These are phyloP conservation scores for Helianthus annuus DNA, from an alignment of 129 eudicot genomes.

Conservation along the genomic window DNA sequence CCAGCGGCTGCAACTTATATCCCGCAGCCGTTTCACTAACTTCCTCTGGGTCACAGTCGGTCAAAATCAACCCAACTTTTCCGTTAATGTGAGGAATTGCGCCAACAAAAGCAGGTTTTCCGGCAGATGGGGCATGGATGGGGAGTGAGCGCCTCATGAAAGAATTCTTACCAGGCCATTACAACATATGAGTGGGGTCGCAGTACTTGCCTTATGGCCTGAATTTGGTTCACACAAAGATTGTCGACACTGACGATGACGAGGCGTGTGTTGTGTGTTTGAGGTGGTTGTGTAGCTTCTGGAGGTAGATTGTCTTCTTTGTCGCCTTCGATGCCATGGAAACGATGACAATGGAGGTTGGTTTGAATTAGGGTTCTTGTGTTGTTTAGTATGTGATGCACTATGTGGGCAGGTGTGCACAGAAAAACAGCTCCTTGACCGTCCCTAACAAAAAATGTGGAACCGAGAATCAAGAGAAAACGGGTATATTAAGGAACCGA, in stretches of 20 bases:
- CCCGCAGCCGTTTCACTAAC: slow-evolving; percentile 50
- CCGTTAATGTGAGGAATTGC: slow-evolving; percentile 48
- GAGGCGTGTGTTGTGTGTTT: slow-evolving; percentile 40
- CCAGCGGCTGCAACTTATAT: slow-evolving; percentile 43
- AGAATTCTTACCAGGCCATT: slow-evolving; percentile 67
- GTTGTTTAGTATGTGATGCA: not conserved
- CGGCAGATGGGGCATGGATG: slow-evolving; percentile 49
- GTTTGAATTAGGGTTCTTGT: not conserved
- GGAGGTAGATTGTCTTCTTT: slow-evolving; percentile 41
- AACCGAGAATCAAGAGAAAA: no score
- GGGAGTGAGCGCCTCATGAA: slow-evolving; percentile 47
- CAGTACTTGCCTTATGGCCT: slow-evolving; percentile 39
- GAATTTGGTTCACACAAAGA: slow-evolving; percentile 46
- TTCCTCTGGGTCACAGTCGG: slow-evolving; percentile 54
- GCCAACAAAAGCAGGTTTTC: slow-evolving; percentile 28
- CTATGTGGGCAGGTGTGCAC: no score
- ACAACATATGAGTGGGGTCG: slow-evolving; percentile 39
- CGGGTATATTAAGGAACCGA: no score
- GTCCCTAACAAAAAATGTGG: no score
- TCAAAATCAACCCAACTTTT: slow-evolving; percentile 60
- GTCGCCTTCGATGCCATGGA: slow-evolving; percentile 41
- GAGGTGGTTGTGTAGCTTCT: slow-evolving; percentile 40
- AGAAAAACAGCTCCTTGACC: no score
- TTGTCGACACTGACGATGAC: slow-evolving; percentile 48
- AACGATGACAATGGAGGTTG: not conserved